Conservation (phyloP, 2,329 filamentous ascomycete species). For the Fragosphaeria purpurea region DNA sequence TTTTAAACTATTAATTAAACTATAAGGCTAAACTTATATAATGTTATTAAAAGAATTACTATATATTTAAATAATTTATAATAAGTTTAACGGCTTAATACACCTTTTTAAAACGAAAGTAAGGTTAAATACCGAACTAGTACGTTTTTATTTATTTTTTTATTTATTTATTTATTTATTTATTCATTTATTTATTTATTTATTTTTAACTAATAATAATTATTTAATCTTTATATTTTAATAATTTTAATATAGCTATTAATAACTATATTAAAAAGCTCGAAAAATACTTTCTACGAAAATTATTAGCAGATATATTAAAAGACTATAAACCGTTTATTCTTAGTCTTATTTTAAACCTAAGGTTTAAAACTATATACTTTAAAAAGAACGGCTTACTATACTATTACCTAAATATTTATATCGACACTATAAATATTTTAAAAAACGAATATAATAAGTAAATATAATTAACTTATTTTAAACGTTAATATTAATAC, state of each 20-base stretch:
- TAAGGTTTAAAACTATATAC: constrained; percentile 1
- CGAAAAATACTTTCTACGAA: too few relatives aligned
- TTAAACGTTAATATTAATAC: neutral
- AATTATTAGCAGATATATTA: too few relatives aligned
- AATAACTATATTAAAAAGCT: neutral
- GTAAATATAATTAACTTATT: neutral
- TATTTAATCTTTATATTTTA: neutral
- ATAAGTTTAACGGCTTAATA: neutral
- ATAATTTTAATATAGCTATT: neutral
- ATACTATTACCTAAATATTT: neutral
- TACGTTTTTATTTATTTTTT: too few relatives aligned
- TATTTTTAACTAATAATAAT: neutral
- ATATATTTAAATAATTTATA: neutral
- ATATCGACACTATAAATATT: neutral
- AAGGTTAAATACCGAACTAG: too few relatives aligned
- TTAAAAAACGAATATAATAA: neutral
- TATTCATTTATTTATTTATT: too few relatives aligned
- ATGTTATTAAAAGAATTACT: too few relatives aligned
- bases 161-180: too few relatives aligned
- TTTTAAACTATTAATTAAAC: too few relatives aligned
- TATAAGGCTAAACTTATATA: too few relatives aligned
- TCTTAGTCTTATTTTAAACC: constrained; percentile 13
- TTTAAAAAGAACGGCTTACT: too few relatives aligned
- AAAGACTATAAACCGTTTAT: constrained; percentile 1
- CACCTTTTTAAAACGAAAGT: too few relatives aligned